Percentiles rank a stretch among this genome's conserved stretches.
phyloP scores from a whole-genome alignment of 2,329 filamentous ascomycete genomes.

The Penicillium capsulatum region DNA sequence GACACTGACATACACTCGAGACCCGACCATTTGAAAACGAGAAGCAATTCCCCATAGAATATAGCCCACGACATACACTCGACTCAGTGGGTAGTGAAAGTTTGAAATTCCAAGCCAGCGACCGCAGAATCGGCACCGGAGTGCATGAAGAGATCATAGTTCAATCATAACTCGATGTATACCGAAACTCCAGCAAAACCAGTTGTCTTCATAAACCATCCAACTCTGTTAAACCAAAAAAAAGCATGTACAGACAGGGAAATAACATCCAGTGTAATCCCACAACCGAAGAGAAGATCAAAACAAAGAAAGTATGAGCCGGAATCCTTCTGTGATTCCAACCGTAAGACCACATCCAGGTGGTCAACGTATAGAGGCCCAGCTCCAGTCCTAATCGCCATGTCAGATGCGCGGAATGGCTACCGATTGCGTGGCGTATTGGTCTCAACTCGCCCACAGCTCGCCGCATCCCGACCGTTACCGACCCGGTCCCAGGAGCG shows the following conservation, averaged over 20 bases:
- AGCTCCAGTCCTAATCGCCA: too few species aligned
- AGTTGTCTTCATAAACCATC: not conserved
- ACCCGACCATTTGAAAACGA: too few species aligned
- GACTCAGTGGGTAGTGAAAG: too few species aligned
- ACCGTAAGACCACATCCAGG: not conserved
- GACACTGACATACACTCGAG: too few species aligned
- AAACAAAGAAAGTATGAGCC: not conserved
- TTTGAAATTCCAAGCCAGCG: too few species aligned
- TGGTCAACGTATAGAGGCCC: not conserved
- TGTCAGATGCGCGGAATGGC: too few species aligned
- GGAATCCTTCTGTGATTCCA: too few species aligned
- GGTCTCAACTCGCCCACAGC: conserved; percentile 20
- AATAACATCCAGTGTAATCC: conserved; percentile 1
- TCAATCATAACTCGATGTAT: too few species aligned
- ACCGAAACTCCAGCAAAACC: not conserved
- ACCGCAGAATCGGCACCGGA: too few species aligned
- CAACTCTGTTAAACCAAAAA: not conserved
- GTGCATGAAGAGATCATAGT: too few species aligned
- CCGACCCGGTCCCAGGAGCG: conserved; percentile 13
- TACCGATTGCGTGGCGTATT: conserved; percentile 17
- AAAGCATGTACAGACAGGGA: conserved; percentile 4
- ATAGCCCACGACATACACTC: too few species aligned
- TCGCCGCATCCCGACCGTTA: conserved; percentile 15
- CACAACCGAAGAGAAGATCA: not conserved
- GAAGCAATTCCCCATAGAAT: too few species aligned